phyloP scores from a whole-genome alignment of 352 stramenopile species.

The Elongisporangium prolatum region DNA sequence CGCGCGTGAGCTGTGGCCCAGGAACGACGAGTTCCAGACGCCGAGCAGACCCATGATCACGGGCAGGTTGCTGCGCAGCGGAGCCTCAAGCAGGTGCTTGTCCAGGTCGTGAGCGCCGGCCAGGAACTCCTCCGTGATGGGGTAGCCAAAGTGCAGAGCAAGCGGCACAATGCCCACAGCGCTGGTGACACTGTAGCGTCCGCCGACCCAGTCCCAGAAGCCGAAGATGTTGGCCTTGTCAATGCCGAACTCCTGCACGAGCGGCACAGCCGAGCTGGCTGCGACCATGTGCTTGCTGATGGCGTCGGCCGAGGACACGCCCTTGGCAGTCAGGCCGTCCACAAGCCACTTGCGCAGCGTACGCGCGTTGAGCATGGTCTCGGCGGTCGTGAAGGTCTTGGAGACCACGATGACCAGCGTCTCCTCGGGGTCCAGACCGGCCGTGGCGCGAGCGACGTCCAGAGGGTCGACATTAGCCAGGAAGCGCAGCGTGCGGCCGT shows the following conservation, averaged over 20 bases:
- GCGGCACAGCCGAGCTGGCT: slow-evolving; percentile 68
- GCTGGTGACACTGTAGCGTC: slow-evolving; percentile 97
- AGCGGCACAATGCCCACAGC: slow-evolving; percentile 96
- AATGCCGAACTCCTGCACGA: slow-evolving; percentile 93
- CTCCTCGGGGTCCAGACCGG: slow-evolving; percentile 92
- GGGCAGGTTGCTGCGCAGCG: slow-evolving; percentile 93
- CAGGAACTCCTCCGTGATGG: slow-evolving; percentile 92
- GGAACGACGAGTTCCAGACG: slow-evolving; percentile 98
- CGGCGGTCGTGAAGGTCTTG: slow-evolving; percentile 98
- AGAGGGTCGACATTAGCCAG: slow-evolving; percentile 98
- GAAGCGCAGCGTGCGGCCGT: slow-evolving; percentile 92
- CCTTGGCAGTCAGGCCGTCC: slow-evolving; percentile 87
- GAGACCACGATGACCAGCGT: slow-evolving; percentile 97
- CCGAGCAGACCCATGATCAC: slow-evolving; percentile 96
- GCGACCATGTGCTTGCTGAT: slow-evolving; percentile 94
- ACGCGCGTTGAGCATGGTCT: slow-evolving; percentile 99
- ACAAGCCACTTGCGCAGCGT: slow-evolving; percentile 96
- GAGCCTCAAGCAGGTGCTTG: slow-evolving; percentile 94
- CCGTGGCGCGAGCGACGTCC: slow-evolving; percentile 89
- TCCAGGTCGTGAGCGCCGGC: slow-evolving; percentile 97
- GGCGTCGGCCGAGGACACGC: slow-evolving; percentile 74
- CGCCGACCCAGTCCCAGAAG: slow-evolving; percentile 99
- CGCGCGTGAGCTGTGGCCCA: slow-evolving; percentile 90
- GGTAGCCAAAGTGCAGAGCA: slow-evolving; percentile 94
- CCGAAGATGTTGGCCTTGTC: slow-evolving; percentile 94